Evolutionary conservation across 208 protist species (phyloP), one percentile per base, ranked within the genome.

Genomic region (Trypanosoma scelopori): DNA sequence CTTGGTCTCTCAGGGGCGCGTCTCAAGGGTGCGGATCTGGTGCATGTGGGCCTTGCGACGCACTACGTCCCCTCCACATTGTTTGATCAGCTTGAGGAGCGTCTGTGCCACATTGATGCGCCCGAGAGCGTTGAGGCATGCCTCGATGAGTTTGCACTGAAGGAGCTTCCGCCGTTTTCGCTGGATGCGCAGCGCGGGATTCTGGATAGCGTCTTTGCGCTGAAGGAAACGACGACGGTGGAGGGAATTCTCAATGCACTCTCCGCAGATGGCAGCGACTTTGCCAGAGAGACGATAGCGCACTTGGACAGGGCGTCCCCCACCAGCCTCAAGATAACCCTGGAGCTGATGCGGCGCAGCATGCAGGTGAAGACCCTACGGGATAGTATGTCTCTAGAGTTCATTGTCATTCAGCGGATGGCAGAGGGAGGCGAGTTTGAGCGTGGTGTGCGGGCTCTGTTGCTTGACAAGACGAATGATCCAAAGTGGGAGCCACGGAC

Each of bases 381-480:
- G 46, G 76, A 76, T 12, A 53, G 80, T 20, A 75, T 86, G 51
- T 43, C 64, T 16, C 35, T 71, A 32, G 82, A 81, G 51, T 78
- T 73, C 51, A 58, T 58, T 28, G 46, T 79, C 13, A 76, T 80
- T 41, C 67, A 39, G 76, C 58, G 55, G 45, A 84, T 45, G 30
- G 67, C 37, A 35, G 43, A 4, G 43, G 56, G 43, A 43, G 47
- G 69, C 61, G 88, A 96, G 46, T 95, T 97, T 58, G 59, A 53
- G 46, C 79, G 83, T 53, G 89, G 91, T 51, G 86, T 96, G 12
- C 61, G 78, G 18, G 86, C 87, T 13, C 42, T 91, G 51, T 75
- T 96, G 13, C 72, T 93, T 39, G 88, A 94, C 37, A 94, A 94
- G 67, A 76, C 79, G 27, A 84, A 91, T 27, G 66, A 79, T 37